phyloP scores from a whole-genome alignment of 2,329 filamentous ascomycete species.

The Leptographium flavum region DNA sequence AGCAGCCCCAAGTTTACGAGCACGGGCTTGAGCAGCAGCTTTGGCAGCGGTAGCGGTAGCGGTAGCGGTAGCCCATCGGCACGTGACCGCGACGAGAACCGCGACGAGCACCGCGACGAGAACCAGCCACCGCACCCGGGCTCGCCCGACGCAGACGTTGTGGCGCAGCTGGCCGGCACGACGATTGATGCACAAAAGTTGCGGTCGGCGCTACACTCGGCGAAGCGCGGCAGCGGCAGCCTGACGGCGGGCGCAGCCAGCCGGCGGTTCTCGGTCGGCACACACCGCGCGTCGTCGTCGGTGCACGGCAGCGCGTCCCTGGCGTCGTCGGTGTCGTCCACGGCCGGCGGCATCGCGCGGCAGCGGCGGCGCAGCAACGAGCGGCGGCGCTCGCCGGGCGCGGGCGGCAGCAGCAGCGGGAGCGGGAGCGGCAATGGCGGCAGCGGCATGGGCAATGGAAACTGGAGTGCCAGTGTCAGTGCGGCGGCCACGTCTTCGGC shows the following conservation, averaged over 20 bases:
- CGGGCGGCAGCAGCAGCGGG: constrained; percentile 20
- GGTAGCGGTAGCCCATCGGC: not conserved
- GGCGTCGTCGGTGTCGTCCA: constrained; percentile 26
- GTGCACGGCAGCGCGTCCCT: constrained; percentile 13
- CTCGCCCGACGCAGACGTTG: constrained; percentile 4
- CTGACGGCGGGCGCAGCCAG: not conserved
- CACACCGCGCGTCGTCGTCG: constrained; percentile 18
- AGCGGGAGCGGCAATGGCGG: constrained; percentile 16
- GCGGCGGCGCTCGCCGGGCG: constrained; percentile 36
- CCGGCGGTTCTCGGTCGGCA: constrained; percentile 10
- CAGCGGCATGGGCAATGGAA: constrained; percentile 6
- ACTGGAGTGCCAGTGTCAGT: constrained; percentile 18
- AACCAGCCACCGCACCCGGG: constrained; percentile 28
- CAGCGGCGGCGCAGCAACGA: constrained; percentile 33
- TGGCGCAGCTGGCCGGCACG: constrained; percentile 29
- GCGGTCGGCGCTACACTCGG: constrained; percentile 37
- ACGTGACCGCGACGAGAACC: no score
- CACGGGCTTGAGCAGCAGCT: not conserved
- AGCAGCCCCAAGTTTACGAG: constrained; percentile 17
- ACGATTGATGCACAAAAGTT: constrained; percentile 39
- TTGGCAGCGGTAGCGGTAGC: not conserved
- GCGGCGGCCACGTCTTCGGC: constrained; percentile 2
- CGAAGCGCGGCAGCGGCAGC: constrained; percentile 20
- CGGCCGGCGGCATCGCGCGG: constrained; percentile 40
- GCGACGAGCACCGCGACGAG: constrained; percentile 25